Evolutionary conservation across 2,329 filamentous ascomycete species (phyloP), one percentile per base, ranked within the genome.

Genomic region (Rutstroemia sp.): DNA sequence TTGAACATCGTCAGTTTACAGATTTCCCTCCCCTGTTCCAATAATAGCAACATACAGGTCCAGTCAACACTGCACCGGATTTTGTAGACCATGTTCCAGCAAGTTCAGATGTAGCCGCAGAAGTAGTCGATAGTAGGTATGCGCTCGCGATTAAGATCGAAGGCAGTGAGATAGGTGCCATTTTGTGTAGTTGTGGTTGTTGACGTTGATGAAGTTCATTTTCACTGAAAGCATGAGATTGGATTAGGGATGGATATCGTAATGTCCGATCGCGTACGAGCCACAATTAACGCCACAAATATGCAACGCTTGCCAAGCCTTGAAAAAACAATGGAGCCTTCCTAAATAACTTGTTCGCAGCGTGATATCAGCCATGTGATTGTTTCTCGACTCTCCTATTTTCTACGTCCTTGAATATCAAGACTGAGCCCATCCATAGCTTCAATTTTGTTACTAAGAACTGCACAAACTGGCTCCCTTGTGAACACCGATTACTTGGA

Each of bases 21-120:
- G 46, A 59, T 51, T 10, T 51, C 46, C 51, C 40, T 38, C 48
- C 57, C 46, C 39, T 58, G 47, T 61, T 63, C 60, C 57, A 64
- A 62, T 59, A 65, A 67, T 65, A 61, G 56, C 54, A 55, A 73
- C 75, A 57, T 80, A 88, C 86, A 54, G 84, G 80, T 46, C 86
- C 86, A 8, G 86, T 89, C 46, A 88, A 67, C 42, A 87, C 86
- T 59, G 81, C 80, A 67, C 79, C 81, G 25, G 83, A 85, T 70
- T 89, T 89, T 47, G 83, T 86, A 16, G 81, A 79, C 86, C 86
- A 89, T 57, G 86, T 89, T 57, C 86, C 86, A n/a, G 82, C 77
- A 34, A 88, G 72, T 52, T 78, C 72, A 34, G 74, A 68, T 60
- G 78, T 73, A 39, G 69, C 67, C 34, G 75, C 72, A 51, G 71